Conservation (phyloP, 1,284 basidiomycete genomes). For the Neonothopanus nambi region DNA sequence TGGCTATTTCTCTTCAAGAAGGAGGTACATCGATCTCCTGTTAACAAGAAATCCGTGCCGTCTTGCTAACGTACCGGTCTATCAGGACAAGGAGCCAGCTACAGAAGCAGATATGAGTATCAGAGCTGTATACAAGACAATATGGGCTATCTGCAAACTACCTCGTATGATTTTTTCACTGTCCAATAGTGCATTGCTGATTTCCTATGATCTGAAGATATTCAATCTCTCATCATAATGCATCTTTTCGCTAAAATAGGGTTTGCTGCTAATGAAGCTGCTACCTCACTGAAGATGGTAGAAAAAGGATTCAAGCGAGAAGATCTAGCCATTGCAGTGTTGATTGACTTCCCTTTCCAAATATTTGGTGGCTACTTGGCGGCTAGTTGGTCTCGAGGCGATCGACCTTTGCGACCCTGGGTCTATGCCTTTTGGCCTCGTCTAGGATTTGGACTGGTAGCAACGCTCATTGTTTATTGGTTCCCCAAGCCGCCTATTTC, state of each 20-base stretch:
- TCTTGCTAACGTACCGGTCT: slow-evolving; percentile 3
- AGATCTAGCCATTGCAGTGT: slow-evolving; percentile 91
- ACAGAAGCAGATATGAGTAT: slow-evolving; percentile 89
- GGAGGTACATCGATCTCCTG: slow-evolving; percentile 56
- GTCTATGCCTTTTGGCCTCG: slow-evolving; percentile 91
- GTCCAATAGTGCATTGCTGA: not conserved
- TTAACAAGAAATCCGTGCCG: too few species aligned
- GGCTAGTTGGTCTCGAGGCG: slow-evolving; percentile 86
- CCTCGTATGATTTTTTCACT: slow-evolving; percentile 62
- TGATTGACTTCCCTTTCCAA: slow-evolving; percentile 98
- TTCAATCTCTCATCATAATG: slow-evolving; percentile 86
- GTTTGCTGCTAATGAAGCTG: slow-evolving; percentile 94
- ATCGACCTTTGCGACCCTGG: slow-evolving; percentile 83
- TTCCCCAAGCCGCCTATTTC: slow-evolving; percentile 83
- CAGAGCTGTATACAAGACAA: slow-evolving; percentile 88
- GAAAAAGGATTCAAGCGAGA: slow-evolving; percentile 96
- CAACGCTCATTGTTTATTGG: slow-evolving; percentile 79
- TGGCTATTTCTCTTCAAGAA: slow-evolving; percentile 91
- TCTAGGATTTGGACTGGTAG: slow-evolving; percentile 70
- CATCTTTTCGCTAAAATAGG: slow-evolving; percentile 95
- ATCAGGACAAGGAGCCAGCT: slow-evolving; percentile 69
- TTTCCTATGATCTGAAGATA: slow-evolving; percentile 53
- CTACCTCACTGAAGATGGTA: slow-evolving; percentile 91
- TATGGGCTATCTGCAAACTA: slow-evolving; percentile 92
- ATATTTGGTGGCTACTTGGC: slow-evolving; percentile 96